Percentiles rank a stretch among this genome's conserved stretches.
phyloP scores from a whole-genome alignment of 2,329 filamentous ascomycete genomes.

The Rutstroemia sp. region DNA sequence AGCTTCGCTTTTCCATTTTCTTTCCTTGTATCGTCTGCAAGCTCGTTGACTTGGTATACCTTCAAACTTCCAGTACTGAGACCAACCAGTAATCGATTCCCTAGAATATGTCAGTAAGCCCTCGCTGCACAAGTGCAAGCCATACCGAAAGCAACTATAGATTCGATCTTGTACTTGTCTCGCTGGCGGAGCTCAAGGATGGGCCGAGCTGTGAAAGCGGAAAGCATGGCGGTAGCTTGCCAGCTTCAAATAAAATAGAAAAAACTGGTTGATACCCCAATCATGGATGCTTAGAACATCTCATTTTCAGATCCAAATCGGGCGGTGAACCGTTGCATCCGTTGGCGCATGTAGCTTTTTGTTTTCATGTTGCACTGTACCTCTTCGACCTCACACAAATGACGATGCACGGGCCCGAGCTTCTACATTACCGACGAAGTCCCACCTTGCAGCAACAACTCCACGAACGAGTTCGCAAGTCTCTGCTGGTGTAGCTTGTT shows the following conservation, averaged over 20 bases:
- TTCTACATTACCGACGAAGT: not conserved
- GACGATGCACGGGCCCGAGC: conserved; percentile 6
- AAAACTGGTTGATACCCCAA: not conserved
- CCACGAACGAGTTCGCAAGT: not conserved
- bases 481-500: no score
- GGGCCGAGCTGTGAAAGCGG: conserved; percentile 90
- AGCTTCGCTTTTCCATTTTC: conserved; percentile 31
- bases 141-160: conserved; percentile 80
- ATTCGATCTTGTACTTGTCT: conserved; percentile 97
- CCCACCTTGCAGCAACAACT: not conserved
- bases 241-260: conserved; percentile 17
- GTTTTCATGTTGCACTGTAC: conserved; percentile 5
- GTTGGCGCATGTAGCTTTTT: conserved; percentile 16
- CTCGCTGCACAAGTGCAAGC: not conserved
- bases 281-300: conserved; percentile 2
- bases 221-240: conserved; percentile 63
- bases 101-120: conserved; percentile 35
- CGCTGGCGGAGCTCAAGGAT: conserved; percentile 94
- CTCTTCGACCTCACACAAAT: not conserved
- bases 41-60: conserved; percentile 84
- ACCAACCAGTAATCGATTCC: conserved; percentile 86
- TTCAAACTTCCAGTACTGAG: conserved; percentile 83
- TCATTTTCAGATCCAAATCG: not conserved
- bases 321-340: conserved; percentile 2
- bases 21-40: conserved; percentile 35